Conservation (phyloP, 768 basidiomycete species). For the Cystoderma amianthinum region DNA sequence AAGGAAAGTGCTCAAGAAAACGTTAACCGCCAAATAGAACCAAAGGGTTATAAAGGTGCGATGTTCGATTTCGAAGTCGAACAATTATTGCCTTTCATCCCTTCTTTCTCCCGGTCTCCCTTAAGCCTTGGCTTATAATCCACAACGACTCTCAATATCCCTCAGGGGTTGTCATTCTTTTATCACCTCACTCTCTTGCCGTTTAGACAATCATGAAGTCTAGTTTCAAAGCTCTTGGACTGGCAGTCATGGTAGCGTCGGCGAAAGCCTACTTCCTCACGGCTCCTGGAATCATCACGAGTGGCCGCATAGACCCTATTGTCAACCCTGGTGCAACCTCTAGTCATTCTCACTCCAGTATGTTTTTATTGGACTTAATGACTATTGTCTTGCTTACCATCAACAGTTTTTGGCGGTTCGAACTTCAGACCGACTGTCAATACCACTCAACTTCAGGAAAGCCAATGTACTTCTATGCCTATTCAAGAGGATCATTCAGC, state of each 20-base stretch:
- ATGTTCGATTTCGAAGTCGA: neutral
- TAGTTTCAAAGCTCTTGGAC: conserved; percentile 12
- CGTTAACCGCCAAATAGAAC: neutral
- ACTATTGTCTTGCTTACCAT: neutral
- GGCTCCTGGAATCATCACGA: conserved; percentile 36
- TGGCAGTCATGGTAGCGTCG: conserved; percentile 22
- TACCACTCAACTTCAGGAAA: conserved; percentile 34
- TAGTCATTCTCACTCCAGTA: conserved; percentile 41
- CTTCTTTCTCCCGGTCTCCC: neutral
- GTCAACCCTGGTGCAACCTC: conserved; percentile 38
- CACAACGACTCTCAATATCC: neutral
- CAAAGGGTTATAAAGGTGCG: neutral
- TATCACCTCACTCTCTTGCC: conserved; percentile 10
- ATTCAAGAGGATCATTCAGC: conserved; percentile 47
- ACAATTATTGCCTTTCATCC: neutral
- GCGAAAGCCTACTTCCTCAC: conserved; percentile 40
- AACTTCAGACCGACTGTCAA: conserved; percentile 37
- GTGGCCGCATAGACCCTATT: conserved; percentile 44
- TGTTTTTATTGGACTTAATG: too few relatives aligned
- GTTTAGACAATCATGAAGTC: conserved; percentile 18
- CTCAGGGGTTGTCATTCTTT: conserved; percentile 17
- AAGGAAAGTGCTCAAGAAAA: too few relatives aligned
- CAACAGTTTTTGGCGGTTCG: conserved; percentile 42
- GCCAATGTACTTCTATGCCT: conserved; percentile 46
- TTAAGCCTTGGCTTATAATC: neutral